Evolutionary conservation across 2,329 filamentous ascomycete species (phyloP), one percentile per base, ranked within the genome.

Genomic region (Penicillium decumbens): DNA sequence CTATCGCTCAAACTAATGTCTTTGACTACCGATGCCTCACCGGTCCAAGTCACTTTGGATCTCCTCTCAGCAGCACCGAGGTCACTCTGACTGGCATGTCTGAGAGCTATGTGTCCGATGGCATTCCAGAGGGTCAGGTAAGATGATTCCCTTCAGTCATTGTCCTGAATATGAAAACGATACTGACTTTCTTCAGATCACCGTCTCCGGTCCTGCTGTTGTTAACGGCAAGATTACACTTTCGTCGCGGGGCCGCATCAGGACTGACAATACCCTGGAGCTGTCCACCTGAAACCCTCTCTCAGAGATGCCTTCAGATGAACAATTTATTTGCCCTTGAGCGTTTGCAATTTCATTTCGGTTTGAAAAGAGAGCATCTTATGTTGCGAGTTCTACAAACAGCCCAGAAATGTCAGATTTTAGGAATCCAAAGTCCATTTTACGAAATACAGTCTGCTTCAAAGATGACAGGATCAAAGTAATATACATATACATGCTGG

Each of bases 1-100:
- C 91, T 0, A 81, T 95, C n/a, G 77, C 86, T 1, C 92, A 97
- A 72, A 95, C 88, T 6, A 84, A 88, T 53, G 79, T 91, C 33
- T 95, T 88, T 65, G 92, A 97, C 67, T 97, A 97, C 69, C 78
- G 92, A 42, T 71, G 71, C 30, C 68, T 70, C 15, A 54, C 57
- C 10, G 71, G 70, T 39, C 72, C 74, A 40, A 76, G 71, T 50
- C 90, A 95, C 68, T 95, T 97, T 64, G 93, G 93, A 3, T 77
- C 86, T 8, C 91, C 92, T 2, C 65, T 93, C 35, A 88, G 86
- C 55, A 86, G 83, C 59, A 80, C 92, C 1, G 92, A 97, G 73
- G 68, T 96, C 33, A 80, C 87, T 62, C 67, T 95, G 53, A 65
- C 58, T n/a, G 64, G 59, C 24, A 61, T 72, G 15, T 58, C 68